Percentiles rank a stretch among this genome's conserved stretches.
Conservation (phyloP, 805 yeast species). For the Priceomyces haplophilus region DNA sequence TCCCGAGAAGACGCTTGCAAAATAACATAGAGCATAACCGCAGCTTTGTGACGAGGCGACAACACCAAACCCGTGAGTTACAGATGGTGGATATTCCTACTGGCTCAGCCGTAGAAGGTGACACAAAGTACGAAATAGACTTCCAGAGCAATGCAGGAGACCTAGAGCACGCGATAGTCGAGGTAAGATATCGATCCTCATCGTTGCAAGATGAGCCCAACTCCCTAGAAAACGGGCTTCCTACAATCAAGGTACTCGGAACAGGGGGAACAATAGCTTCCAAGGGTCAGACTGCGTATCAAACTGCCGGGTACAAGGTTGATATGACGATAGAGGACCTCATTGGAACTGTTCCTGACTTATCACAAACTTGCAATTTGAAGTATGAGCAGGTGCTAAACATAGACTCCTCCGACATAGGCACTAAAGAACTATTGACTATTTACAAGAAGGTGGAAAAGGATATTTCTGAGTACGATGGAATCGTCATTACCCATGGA, state of each 20-base stretch:
- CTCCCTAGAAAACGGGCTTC: slow-evolving; percentile 16
- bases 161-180: slow-evolving; percentile 31
- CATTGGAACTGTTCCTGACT: slow-evolving; percentile 53
- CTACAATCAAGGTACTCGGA: slow-evolving; percentile 39
- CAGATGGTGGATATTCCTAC: not conserved
- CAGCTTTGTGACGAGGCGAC: no score
- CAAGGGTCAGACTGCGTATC: slow-evolving; percentile 35
- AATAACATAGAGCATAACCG: no score
- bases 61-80: no score
- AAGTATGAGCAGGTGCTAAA: slow-evolving; percentile 63
- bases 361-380: slow-evolving; percentile 50
- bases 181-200: slow-evolving; percentile 29
- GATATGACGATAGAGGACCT: slow-evolving; percentile 48
- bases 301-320: slow-evolving; percentile 44
- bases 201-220: slow-evolving; percentile 1
- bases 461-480: slow-evolving; percentile 47
- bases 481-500: slow-evolving; percentile 68
- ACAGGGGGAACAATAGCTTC: slow-evolving; percentile 49
- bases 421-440: slow-evolving; percentile 42
- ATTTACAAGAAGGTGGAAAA: slow-evolving; percentile 46
- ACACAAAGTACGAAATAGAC: slow-evolving; percentile 12
- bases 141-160: slow-evolving; percentile 23
- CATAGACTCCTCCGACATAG: slow-evolving; percentile 58
- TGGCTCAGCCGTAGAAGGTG: slow-evolving; percentile 6
- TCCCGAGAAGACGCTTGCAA: not conserved